Evolutionary conservation across 768 basidiomycete genomes (phyloP).

Genomic region (Panus rudis): DNA sequence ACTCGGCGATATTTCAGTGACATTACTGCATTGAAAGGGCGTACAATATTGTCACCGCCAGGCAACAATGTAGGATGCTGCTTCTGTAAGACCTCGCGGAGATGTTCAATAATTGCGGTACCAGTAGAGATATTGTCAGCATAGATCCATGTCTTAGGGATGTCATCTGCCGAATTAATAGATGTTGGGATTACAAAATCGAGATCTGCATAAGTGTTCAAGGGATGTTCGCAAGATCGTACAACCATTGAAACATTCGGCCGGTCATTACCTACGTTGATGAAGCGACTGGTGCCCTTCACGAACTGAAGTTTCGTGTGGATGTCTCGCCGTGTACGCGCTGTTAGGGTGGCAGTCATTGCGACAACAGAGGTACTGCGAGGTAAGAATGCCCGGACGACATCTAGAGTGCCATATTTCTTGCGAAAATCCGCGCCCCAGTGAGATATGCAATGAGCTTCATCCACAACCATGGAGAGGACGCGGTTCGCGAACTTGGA

Average conservation of each 20-base stretch:
- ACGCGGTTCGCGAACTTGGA: conserved; percentile 12
- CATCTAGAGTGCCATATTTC: conserved; percentile 22
- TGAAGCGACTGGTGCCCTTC: conserved; percentile 10
- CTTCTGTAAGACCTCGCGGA: conserved; percentile 12
- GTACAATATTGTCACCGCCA: conserved; percentile 15
- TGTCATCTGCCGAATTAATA: conserved; percentile 9
- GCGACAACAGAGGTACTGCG: conserved; percentile 24
- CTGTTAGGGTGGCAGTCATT: conserved; percentile 28
- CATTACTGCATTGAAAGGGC: conserved; percentile 22
- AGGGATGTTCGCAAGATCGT: conserved; percentile 26
- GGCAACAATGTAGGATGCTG: background rate
- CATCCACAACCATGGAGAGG: conserved; percentile 26
- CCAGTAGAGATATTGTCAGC: conserved; percentile 21
- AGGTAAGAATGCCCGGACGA: conserved; percentile 25
- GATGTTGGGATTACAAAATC: conserved; percentile 24
- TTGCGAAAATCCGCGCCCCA: conserved; percentile 31
- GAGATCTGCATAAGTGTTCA: conserved; percentile 26
- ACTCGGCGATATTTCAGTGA: conserved; percentile 13
- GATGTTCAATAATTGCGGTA: conserved; percentile 18
- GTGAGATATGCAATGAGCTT: conserved; percentile 31
- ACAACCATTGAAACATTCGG: conserved; percentile 27
- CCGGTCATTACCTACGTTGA: conserved; percentile 29
- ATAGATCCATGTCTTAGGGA: conserved; percentile 25
- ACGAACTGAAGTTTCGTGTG: conserved; percentile 22
- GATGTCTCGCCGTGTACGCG: conserved; percentile 21